Conservation (phyloP, 2,329 filamentous ascomycete species). For the Trichoderma arundinaceum region DNA sequence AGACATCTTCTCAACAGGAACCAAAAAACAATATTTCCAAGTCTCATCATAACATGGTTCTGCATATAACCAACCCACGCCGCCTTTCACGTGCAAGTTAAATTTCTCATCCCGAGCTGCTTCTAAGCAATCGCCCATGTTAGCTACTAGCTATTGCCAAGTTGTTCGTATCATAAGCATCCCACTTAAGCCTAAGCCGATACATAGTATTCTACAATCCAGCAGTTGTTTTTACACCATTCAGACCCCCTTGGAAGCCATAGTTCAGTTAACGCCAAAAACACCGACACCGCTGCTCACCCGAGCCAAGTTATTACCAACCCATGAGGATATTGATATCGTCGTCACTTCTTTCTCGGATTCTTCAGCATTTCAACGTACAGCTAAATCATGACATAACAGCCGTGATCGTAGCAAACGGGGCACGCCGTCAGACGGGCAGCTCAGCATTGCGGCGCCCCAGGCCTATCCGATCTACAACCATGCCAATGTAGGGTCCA, state of each 20-base stretch:
- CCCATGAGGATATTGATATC: background rate
- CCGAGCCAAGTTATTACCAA: background rate
- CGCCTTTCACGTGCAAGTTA: conserved; percentile 32
- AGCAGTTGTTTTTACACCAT: conserved; percentile 14
- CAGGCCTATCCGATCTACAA: conserved; percentile 72
- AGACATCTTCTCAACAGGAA: conserved; percentile 23
- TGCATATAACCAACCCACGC: conserved; percentile 38
- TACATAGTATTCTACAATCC: conserved; percentile 17
- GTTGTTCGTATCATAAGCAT: background rate
- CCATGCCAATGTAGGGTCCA: conserved; percentile 80
- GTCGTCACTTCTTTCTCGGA: background rate
- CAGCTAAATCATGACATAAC: background rate
- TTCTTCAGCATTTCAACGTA: background rate
- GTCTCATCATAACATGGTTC: conserved; percentile 36
- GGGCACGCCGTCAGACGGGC: conserved; percentile 64
- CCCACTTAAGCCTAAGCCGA: conserved; percentile 10
- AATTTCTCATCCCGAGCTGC: background rate
- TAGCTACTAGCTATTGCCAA: background rate
- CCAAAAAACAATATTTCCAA: conserved; percentile 3
- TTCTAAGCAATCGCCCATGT: conserved; percentile 1
- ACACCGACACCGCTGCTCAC: conserved; percentile 20
- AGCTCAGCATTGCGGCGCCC: conserved; percentile 76
- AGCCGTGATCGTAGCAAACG: background rate
- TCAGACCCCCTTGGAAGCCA: background rate
- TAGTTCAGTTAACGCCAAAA: conserved; percentile 29